These are phyloP conservation scores for Pachysandra terminalis DNA, from an alignment of 164 flowering plant genomes.

Conservation along the genomic window DNA sequence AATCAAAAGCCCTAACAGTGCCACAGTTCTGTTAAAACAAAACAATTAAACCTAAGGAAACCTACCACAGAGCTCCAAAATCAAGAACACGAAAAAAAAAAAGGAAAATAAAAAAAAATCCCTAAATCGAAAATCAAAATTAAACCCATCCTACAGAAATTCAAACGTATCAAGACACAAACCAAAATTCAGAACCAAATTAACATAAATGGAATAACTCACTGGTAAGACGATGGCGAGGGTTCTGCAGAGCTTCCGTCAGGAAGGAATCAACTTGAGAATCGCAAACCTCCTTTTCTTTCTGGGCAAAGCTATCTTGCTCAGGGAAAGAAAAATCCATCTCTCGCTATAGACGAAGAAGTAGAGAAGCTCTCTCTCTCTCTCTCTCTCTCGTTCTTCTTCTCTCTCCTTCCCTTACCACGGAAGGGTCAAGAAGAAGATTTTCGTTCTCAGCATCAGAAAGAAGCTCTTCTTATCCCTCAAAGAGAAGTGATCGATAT, in stretches of 20 bases:
- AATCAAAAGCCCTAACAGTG: too few species aligned
- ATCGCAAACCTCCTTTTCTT: conserved; percentile 8
- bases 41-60: too few species aligned
- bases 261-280: conserved; percentile 70
- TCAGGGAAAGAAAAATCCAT: conserved; percentile 17
- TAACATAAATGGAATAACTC: conserved; percentile 1
- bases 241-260: conserved; percentile 89
- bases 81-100: too few species aligned
- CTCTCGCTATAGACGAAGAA: background rate
- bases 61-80: too few species aligned
- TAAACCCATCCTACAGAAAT: background rate
- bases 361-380: background rate
- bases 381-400: background rate
- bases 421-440: background rate
- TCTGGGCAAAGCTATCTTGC: conserved; percentile 7
- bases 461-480: background rate
- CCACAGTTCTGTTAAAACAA: too few species aligned
- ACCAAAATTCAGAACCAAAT: background rate
- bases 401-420: background rate
- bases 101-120: too few species aligned
- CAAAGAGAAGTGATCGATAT: background rate
- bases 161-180: background rate
- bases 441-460: background rate
- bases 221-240: conserved; percentile 96
- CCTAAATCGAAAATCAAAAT: too few species aligned